Percentiles rank a stretch among this genome's conserved stretches.
phyloP scores from a whole-genome alignment of 1,139 yeast species.

The Suhomyces wounanorum region DNA sequence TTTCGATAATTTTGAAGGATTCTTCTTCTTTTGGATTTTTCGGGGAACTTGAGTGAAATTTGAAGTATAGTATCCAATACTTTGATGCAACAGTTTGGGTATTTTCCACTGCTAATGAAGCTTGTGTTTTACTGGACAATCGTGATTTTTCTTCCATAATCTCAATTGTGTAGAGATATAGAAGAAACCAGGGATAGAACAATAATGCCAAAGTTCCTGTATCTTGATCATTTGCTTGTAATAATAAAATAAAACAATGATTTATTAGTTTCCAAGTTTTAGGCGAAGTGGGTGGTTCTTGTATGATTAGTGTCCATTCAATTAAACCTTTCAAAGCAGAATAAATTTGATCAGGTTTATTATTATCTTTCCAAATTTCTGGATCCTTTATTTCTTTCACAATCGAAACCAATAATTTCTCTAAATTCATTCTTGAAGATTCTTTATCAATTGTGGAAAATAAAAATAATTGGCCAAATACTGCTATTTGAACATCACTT shows the following conservation, averaged over 20 bases:
- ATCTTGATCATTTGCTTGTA: slow-evolving; percentile 1
- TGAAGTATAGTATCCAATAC: slow-evolving; percentile 18
- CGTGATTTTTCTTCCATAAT: slow-evolving; percentile 4
- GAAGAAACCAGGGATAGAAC: slow-evolving; percentile 27
- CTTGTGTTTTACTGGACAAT: background rate
- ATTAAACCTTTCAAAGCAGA: slow-evolving; percentile 26
- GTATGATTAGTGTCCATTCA: slow-evolving; percentile 37
- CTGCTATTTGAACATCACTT: slow-evolving; percentile 22
- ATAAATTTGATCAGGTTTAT: slow-evolving; percentile 18
- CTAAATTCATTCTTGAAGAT: slow-evolving; percentile 22
- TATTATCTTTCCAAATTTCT: background rate
- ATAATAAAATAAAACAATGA: slow-evolving; percentile 19
- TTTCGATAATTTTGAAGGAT: slow-evolving; percentile 19
- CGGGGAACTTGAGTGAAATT: slow-evolving; percentile 2
- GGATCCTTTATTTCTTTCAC: slow-evolving; percentile 11
- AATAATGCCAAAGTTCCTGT: slow-evolving; percentile 5
- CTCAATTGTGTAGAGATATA: slow-evolving; percentile 23
- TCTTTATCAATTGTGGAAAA: slow-evolving; percentile 30
- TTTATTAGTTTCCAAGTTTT: slow-evolving; percentile 12
- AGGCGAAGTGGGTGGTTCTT: slow-evolving; percentile 26
- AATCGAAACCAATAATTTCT: slow-evolving; percentile 16
- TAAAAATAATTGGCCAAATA: slow-evolving; percentile 25
- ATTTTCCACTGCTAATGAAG: background rate
- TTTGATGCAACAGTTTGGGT: background rate
- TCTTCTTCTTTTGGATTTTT: slow-evolving; percentile 12